Conservation (phyloP, 2,329 filamentous ascomycete genomes). For the Berkeleyomyces basicola region DNA sequence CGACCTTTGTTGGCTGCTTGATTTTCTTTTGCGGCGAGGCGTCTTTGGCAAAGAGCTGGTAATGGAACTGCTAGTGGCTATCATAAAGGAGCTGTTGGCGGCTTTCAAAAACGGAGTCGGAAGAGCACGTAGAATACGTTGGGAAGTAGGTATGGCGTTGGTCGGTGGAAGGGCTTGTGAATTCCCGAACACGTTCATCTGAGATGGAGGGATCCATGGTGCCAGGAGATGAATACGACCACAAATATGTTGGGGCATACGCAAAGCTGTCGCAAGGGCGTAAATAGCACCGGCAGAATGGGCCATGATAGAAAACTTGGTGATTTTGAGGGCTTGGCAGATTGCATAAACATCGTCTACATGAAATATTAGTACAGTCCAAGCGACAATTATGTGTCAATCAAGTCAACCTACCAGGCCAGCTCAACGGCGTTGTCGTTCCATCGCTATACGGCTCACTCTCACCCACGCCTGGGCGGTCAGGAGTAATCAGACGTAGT, state of each 20-base stretch:
- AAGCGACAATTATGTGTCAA: background rate
- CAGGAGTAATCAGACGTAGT: constrained; percentile 78
- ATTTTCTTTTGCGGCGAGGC: constrained; percentile 33
- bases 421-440: constrained; percentile 72
- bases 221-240: constrained; percentile 88
- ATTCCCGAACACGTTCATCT: constrained; percentile 63
- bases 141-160: constrained; percentile 77
- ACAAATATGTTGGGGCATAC: constrained; percentile 90
- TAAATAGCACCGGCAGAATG: constrained; percentile 98
- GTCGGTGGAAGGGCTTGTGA: constrained; percentile 61
- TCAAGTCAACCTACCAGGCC: constrained; percentile 54
- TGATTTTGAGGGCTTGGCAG: constrained; percentile 80
- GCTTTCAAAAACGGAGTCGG: constrained; percentile 84
- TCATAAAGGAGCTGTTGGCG: constrained; percentile 92
- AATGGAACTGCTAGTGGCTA: constrained; percentile 72
- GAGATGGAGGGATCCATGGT: constrained; percentile 92
- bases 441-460: constrained; percentile 73
- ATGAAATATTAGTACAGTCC: background rate
- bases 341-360: constrained; percentile 76
- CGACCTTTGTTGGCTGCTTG: constrained; percentile 20
- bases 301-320: constrained; percentile 87
- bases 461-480: constrained; percentile 84
- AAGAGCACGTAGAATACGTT: constrained; percentile 75
- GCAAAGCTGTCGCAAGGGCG: constrained; percentile 80
- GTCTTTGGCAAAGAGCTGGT: constrained; percentile 60